Conservation (phyloP, 257 asterid genomes). For the Penstemon newberryi region DNA sequence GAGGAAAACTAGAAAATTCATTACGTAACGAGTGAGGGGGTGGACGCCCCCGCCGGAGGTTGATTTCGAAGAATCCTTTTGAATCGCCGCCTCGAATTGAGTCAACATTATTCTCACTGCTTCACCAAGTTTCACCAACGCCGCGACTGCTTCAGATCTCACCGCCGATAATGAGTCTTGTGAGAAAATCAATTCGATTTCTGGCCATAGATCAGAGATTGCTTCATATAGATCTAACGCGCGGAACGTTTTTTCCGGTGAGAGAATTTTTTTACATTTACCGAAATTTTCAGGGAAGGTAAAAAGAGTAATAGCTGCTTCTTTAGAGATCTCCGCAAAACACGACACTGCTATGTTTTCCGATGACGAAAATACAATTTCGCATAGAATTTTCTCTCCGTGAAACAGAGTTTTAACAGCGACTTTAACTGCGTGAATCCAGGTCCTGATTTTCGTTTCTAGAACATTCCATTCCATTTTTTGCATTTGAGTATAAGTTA, state of each 20-base stretch:
- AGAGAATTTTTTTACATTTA: constrained; percentile 50
- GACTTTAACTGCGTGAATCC: constrained; percentile 50
- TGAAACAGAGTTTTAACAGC: constrained; percentile 48
- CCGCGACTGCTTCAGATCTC: constrained; percentile 51
- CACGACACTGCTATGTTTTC: constrained; percentile 44
- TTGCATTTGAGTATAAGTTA: constrained; percentile 54
- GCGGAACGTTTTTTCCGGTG: constrained; percentile 82
- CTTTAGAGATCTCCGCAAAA: constrained; percentile 59
- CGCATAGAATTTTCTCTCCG: constrained; percentile 25
- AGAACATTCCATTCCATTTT: constrained; percentile 68
- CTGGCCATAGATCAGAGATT: constrained; percentile 65
- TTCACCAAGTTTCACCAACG: constrained; percentile 42
- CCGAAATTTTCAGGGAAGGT: constrained; percentile 56
- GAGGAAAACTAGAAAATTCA: constrained; percentile 74
- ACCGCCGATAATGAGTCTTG: constrained; percentile 53
- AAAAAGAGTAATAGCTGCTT: constrained; percentile 52
- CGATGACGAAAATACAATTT: constrained; percentile 22
- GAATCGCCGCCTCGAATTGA: constrained; percentile 25
- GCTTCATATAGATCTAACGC: constrained; percentile 71
- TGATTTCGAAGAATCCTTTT: constrained; percentile 12
- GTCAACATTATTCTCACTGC: constrained; percentile 14
- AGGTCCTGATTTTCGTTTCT: constrained; percentile 56
- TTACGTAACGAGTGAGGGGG: constrained; percentile 88
- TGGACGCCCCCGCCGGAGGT: constrained; percentile 49
- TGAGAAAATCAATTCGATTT: constrained; percentile 55